phyloP scores from a whole-genome alignment of 1,284 basidiomycete genomes.

The Puccinia polysora region DNA sequence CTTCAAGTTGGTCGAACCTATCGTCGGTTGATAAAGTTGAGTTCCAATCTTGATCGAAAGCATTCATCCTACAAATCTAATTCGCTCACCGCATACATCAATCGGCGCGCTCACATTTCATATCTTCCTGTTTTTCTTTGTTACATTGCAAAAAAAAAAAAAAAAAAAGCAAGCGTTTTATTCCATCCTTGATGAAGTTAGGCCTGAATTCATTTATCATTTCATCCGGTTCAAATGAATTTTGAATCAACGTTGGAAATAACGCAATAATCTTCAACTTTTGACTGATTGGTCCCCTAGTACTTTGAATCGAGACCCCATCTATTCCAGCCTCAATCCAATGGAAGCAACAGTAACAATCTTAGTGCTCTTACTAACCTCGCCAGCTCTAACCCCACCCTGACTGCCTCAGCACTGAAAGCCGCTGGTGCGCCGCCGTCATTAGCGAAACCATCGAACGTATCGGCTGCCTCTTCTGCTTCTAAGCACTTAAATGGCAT shows the following conservation, averaged over 20 bases:
- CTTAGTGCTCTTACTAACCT: slow-evolving; percentile 9
- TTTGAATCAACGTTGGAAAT: not conserved
- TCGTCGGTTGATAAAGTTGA: slow-evolving; percentile 35
- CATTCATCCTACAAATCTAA: no score
- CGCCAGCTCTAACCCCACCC: slow-evolving; percentile 24
- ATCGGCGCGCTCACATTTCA: no score
- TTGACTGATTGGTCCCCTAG: no score
- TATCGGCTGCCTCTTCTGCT: slow-evolving; percentile 22
- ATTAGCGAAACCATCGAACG: slow-evolving; percentile 31
- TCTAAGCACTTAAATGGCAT: slow-evolving; percentile 28
- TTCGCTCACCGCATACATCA: no score
- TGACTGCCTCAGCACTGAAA: slow-evolving; percentile 36
- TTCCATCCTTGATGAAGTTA: slow-evolving; percentile 42
- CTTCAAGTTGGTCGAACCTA: slow-evolving; percentile 41
- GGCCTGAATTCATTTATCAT: not conserved
- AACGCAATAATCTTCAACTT: not conserved
- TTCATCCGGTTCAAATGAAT: not conserved
- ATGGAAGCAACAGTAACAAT: not conserved
- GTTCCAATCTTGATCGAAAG: no score
- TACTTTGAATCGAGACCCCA: slow-evolving; percentile 41
- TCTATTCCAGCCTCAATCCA: slow-evolving; percentile 24
- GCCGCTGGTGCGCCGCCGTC: slow-evolving; percentile 28
- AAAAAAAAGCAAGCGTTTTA: slow-evolving; percentile 44
- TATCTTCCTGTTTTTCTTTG: no score
- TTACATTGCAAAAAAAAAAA: no score